phyloP scores from a whole-genome alignment of 441 rosid species.

The Biscutella auriculata region DNA sequence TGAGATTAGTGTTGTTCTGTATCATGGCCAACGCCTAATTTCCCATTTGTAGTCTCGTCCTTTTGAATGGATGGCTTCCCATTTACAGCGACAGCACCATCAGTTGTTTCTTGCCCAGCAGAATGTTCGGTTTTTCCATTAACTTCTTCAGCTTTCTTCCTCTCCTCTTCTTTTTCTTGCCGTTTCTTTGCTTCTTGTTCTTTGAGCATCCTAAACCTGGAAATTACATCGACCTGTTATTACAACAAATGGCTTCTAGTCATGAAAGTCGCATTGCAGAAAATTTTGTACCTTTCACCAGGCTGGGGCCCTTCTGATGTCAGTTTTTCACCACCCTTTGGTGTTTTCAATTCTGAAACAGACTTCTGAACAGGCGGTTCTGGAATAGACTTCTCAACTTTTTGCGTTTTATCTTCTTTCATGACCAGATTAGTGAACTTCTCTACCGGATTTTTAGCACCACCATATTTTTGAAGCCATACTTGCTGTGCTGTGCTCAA shows the following conservation, averaged over 20 bases:
- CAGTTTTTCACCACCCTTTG: conserved; percentile 28
- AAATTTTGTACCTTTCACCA: conserved; percentile 55
- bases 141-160: conserved; percentile 37
- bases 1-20: conserved; percentile 21
- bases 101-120: conserved; percentile 19
- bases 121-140: conserved; percentile 6
- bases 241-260: not conserved
- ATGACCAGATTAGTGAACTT: conserved; percentile 30
- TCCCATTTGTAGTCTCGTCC: conserved; percentile 17
- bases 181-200: conserved; percentile 73
- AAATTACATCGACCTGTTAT: conserved; percentile 9
- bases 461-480: conserved; percentile 90
- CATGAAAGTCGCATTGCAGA: not conserved
- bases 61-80: conserved; percentile 31
- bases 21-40: conserved; percentile 18
- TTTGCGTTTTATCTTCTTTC: conserved; percentile 32
- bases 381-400: conserved; percentile 25
- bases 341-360: conserved; percentile 24
- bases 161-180: conserved; percentile 52
- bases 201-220: conserved; percentile 68
- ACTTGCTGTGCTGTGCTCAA: conserved; percentile 82
- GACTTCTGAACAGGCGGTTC: conserved; percentile 30
- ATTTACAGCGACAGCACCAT: conserved; percentile 28
- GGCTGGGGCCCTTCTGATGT: conserved; percentile 49
- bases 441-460: conserved; percentile 45